Conservation (phyloP, 2,329 filamentous ascomycete genomes). For the Falciphora oryzae region DNA sequence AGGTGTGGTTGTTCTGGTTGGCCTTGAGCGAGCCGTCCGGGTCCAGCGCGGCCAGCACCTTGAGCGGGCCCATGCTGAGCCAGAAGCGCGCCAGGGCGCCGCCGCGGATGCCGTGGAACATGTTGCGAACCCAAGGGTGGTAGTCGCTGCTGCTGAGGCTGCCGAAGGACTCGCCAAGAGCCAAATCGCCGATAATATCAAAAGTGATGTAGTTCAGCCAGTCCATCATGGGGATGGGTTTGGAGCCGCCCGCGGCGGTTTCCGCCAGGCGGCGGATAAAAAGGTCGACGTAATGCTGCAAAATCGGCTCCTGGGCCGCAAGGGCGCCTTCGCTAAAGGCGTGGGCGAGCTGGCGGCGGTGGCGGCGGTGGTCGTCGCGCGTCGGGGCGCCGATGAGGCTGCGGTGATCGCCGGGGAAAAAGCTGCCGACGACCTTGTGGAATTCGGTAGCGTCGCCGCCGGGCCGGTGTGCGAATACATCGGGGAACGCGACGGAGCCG, state of each 20-base stretch:
- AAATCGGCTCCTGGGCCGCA: constrained; percentile 20
- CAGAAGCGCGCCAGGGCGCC: neutral
- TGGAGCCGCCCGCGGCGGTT: constrained; percentile 14
- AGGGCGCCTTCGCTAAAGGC: constrained; percentile 23
- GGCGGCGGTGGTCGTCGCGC: constrained; percentile 18
- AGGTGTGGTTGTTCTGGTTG: neutral
- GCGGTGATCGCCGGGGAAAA: neutral
- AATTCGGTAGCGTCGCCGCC: constrained; percentile 9
- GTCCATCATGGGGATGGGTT: constrained; percentile 11
- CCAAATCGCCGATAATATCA: constrained; percentile 10
- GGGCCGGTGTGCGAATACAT: constrained; percentile 23
- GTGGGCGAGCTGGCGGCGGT: constrained; percentile 19
- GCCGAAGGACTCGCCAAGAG: constrained; percentile 16
- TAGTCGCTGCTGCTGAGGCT: constrained; percentile 12
- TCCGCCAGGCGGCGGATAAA: constrained; percentile 15
- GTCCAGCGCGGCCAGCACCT: neutral
- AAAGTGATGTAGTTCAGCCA: constrained; percentile 22
- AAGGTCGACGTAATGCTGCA: constrained; percentile 16
- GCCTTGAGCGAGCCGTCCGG: neutral
- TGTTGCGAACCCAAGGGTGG: constrained; percentile 17
- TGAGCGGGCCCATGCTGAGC: neutral
- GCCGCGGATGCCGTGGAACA: constrained; percentile 16
- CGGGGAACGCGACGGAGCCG: constrained; percentile 27
- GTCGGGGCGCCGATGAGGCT: constrained; percentile 20
- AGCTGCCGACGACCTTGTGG: neutral